A percentile compares a stretch with the other conserved stretches of the same genome.
Conservation (phyloP, 2,329 filamentous ascomycete species). For the Immersiporthe knoxdaviesiana region DNA sequence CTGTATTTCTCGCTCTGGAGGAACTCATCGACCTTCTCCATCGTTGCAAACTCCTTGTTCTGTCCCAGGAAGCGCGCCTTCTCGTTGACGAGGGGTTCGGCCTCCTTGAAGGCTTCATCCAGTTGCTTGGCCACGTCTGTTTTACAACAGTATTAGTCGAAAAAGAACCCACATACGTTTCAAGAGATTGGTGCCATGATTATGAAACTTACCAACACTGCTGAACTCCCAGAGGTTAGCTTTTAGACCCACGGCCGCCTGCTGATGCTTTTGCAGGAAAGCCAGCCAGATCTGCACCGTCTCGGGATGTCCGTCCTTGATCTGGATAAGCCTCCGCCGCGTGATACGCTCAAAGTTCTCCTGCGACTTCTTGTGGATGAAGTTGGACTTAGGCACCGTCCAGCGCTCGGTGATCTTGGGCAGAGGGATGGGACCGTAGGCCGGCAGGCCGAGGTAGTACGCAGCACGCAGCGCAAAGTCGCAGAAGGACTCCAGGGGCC, state of each 20-base stretch:
- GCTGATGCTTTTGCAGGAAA: conserved; percentile 88
- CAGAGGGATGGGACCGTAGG: conserved; percentile 82
- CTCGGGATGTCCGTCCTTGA: conserved; percentile 88
- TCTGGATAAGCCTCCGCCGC: conserved; percentile 82
- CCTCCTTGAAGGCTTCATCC: conserved; percentile 51
- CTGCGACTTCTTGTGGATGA: conserved; percentile 96
- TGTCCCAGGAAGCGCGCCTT: conserved; percentile 26
- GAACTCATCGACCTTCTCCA: conserved; percentile 61
- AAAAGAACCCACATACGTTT: conserved; percentile 1
- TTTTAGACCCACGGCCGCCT: conserved; percentile 98
- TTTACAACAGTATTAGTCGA: conserved; percentile 28
- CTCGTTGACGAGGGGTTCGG: conserved; percentile 35
- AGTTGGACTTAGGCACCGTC: conserved; percentile 87
- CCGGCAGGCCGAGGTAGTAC: conserved; percentile 88
- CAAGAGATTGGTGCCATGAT: neutral
- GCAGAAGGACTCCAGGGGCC: conserved; percentile 90
- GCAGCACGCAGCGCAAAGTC: conserved; percentile 94
- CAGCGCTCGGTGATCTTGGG: conserved; percentile 88
- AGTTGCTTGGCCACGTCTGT: conserved; percentile 56
- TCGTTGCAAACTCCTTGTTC: conserved; percentile 49
- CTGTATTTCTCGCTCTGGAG: conserved; percentile 56
- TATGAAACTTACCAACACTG: conserved; percentile 60
- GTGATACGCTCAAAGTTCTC: conserved; percentile 98
- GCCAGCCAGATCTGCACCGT: conserved; percentile 90
- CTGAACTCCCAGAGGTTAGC: conserved; percentile 94